Percentiles rank a stretch among this genome's conserved stretches.
phyloP scores from a whole-genome alignment of 2,329 filamentous ascomycete genomes.

The Colletotrichum sp. region DNA sequence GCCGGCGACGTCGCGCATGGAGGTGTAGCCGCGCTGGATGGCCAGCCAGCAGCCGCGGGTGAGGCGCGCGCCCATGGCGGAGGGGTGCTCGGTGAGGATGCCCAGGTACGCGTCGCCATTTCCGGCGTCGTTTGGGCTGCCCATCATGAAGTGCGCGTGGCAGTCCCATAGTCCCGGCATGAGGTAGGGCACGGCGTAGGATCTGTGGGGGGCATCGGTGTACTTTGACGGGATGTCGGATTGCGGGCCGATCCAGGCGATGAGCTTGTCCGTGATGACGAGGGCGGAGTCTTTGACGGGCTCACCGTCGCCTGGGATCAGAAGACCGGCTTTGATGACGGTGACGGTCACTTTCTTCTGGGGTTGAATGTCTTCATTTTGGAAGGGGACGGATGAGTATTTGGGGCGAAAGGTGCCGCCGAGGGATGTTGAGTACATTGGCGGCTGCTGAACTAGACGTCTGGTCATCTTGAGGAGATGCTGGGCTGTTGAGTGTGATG shows the following conservation, averaged over 20 bases:
- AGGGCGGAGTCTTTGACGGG: conserved; percentile 43
- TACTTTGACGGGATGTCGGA: conserved; percentile 32
- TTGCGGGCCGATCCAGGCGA: conserved; percentile 43
- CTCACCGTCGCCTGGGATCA: conserved; percentile 51
- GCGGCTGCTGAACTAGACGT: not conserved
- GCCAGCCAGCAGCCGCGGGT: conserved; percentile 43
- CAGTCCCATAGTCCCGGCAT: conserved; percentile 61
- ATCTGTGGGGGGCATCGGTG: conserved; percentile 29
- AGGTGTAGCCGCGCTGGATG: conserved; percentile 54
- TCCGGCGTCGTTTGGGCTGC: conserved; percentile 25
- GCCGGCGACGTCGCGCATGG: conserved; percentile 50
- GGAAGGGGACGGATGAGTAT: not conserved
- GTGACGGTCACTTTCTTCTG: conserved; percentile 29
- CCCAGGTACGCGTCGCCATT: conserved; percentile 16
- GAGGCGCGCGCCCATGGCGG: conserved; percentile 44
- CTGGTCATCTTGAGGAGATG: conserved; percentile 4
- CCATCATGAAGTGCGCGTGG: conserved; percentile 51
- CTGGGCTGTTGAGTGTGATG: not conserved
- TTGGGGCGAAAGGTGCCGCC: conserved; percentile 28
- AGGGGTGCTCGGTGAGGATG: conserved; percentile 26
- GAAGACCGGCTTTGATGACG: conserved; percentile 35
- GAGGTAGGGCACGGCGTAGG: conserved; percentile 42
- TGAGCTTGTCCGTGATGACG: conserved; percentile 40
- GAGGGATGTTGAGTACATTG: conserved; percentile 32
- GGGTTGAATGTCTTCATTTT: not conserved